Conservation (phyloP, 371 early-diverging fungal species). For the Mucor velutinosus region DNA sequence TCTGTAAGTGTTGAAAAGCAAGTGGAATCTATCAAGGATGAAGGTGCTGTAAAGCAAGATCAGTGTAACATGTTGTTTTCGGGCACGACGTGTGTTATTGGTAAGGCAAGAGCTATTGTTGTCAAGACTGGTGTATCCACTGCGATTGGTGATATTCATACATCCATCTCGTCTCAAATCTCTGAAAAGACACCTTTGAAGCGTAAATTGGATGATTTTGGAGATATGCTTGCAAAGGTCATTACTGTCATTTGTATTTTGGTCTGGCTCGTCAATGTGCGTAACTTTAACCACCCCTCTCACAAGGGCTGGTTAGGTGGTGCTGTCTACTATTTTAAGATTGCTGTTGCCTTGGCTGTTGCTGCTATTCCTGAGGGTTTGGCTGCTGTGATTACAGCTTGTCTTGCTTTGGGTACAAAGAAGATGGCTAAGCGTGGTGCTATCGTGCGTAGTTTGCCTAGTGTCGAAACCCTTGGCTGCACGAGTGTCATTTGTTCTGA, state of each 20-base stretch:
- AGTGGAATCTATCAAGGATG: slow-evolving; percentile 60
- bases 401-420: slow-evolving; percentile 94
- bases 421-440: slow-evolving; percentile 97
- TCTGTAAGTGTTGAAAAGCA: slow-evolving; percentile 91
- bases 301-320: slow-evolving; percentile 92
- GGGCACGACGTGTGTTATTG: slow-evolving; percentile 94
- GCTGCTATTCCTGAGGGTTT: slow-evolving; percentile 99
- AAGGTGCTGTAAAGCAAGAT: slow-evolving; percentile 91
- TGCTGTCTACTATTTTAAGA: slow-evolving; percentile 94
- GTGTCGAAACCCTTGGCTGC: slow-evolving; percentile 97
- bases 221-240: slow-evolving; percentile 93
- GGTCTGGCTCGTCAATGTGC: slow-evolving; percentile 96
- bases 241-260: slow-evolving; percentile 94
- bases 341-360: slow-evolving; percentile 98
- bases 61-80: slow-evolving; percentile 94
- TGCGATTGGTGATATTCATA: slow-evolving; percentile 94
- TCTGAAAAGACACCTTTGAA: slow-evolving; percentile 95
- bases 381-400: slow-evolving; percentile 96
- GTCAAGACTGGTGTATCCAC: slow-evolving; percentile 86
- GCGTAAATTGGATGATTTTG: slow-evolving; percentile 94
- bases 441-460: slow-evolving; percentile 92
- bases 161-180: slow-evolving; percentile 80
- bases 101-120: slow-evolving; percentile 89
- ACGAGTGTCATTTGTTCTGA: slow-evolving; percentile 97
- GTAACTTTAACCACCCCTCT: slow-evolving; percentile 89